These are phyloP conservation scores for Aspergillus sp. DNA, from an alignment of 2,329 filamentous ascomycete species.

Conservation along the genomic window DNA sequence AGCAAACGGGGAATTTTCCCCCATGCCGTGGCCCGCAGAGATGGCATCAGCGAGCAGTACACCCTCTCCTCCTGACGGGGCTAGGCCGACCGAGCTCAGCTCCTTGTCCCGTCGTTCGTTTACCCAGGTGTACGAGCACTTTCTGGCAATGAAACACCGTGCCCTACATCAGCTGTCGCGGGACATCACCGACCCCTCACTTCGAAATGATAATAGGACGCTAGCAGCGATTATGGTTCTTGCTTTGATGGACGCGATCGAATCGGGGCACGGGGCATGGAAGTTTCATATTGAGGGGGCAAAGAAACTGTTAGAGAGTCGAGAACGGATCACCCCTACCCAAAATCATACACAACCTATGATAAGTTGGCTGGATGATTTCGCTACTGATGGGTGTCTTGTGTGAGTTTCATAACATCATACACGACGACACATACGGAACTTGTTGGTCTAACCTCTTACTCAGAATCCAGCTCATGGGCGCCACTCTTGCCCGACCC, in stretches of 20 bases:
- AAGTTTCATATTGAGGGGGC: constrained; percentile 57
- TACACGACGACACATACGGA: neutral
- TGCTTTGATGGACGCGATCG: constrained; percentile 55
- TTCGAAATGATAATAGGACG: constrained; percentile 47
- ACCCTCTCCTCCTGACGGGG: constrained; percentile 30
- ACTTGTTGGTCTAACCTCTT: constrained; percentile 7
- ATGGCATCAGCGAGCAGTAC: constrained; percentile 22
- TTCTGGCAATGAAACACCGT: constrained; percentile 54
- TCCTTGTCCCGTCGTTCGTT: constrained; percentile 37
- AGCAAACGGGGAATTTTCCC: constrained; percentile 38
- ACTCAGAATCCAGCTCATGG: constrained; percentile 47
- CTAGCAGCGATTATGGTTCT: constrained; percentile 54
- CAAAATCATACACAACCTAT: constrained; percentile 26
- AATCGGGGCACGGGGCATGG: constrained; percentile 57
- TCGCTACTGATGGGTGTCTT: constrained; percentile 44
- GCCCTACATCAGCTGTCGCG: constrained; percentile 49
- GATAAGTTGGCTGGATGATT: constrained; percentile 41
- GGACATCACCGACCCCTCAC: constrained; percentile 34
- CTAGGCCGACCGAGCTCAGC: constrained; percentile 35
- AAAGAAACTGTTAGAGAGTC: constrained; percentile 50
- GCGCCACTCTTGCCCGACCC: constrained; percentile 46
- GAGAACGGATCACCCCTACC: constrained; percentile 28
- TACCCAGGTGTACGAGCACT: constrained; percentile 45
- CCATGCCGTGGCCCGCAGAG: constrained; percentile 39
- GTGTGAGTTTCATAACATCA: constrained; percentile 31